These are phyloP conservation scores for Mycena chlorophos DNA, from an alignment of 768 basidiomycete species.

Conservation along the genomic window DNA sequence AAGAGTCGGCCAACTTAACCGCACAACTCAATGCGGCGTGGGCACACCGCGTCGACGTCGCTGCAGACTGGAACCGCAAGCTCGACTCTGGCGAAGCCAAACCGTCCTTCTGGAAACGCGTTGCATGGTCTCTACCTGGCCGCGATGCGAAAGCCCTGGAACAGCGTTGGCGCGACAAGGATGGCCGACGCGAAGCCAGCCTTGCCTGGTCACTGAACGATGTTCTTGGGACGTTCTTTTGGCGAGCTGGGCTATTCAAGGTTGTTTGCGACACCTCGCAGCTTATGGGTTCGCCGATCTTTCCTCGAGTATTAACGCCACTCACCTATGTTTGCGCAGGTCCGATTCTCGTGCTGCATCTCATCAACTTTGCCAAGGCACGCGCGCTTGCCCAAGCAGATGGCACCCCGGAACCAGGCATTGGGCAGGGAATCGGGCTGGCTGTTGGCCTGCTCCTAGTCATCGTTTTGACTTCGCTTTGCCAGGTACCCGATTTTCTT, in stretches of 20 bases:
- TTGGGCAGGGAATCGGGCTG: slow-evolving; percentile 61
- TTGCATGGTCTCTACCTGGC: slow-evolving; percentile 40
- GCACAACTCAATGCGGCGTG: slow-evolving; percentile 57
- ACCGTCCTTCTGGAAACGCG: slow-evolving; percentile 38
- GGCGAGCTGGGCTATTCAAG: slow-evolving; percentile 64
- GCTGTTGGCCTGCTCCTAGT: slow-evolving; percentile 53
- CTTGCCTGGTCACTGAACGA: slow-evolving; percentile 64
- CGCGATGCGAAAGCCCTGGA: slow-evolving; percentile 33
- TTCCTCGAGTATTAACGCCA: too few species aligned
- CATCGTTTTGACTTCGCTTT: slow-evolving; percentile 53
- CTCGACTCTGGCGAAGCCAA: slow-evolving; percentile 45
- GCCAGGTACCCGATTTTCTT: too few species aligned
- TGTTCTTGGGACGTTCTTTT: slow-evolving; percentile 57
- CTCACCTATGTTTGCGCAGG: too few species aligned
- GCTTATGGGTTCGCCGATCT: too few species aligned
- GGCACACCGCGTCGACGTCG: slow-evolving; percentile 45
- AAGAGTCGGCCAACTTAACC: slow-evolving; percentile 51
- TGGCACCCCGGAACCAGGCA: slow-evolving; percentile 35
- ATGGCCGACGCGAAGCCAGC: slow-evolving; percentile 38
- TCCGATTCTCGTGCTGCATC: slow-evolving; percentile 58
- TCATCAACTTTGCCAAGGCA: slow-evolving; percentile 61
- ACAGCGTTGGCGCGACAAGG: slow-evolving; percentile 44
- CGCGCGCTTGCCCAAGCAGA: slow-evolving; percentile 39
- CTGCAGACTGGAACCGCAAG: slow-evolving; percentile 53
- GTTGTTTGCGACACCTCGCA: slow-evolving; percentile 61